These are phyloP conservation scores for Fusarium duplospermum DNA, from an alignment of 2,329 filamentous ascomycete species.

Conservation along the genomic window DNA sequence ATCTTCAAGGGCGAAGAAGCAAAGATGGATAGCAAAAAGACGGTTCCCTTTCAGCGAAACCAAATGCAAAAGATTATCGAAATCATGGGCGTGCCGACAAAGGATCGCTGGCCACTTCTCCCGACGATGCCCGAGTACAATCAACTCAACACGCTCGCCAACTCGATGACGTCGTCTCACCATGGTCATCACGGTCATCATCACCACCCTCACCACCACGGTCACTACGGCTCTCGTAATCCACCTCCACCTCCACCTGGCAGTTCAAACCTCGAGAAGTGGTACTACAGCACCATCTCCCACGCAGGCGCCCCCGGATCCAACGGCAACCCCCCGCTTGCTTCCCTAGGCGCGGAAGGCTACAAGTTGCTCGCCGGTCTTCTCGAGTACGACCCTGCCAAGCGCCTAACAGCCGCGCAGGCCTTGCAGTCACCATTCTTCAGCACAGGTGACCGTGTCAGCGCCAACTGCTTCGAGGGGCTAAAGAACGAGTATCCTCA, in stretches of 20 bases:
- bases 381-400: slow-evolving; percentile 92
- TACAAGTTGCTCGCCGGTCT: slow-evolving; percentile 84
- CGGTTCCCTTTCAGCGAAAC: slow-evolving; percentile 95
- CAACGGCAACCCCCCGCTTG: slow-evolving; percentile 53
- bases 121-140: slow-evolving; percentile 87
- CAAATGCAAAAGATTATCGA: slow-evolving; percentile 99
- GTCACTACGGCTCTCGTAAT: slow-evolving; percentile 53
- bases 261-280: slow-evolving; percentile 75
- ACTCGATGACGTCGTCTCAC: slow-evolving; percentile 58
- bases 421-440: slow-evolving; percentile 96
- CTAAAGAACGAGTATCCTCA: slow-evolving; percentile 90
- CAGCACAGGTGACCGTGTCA: slow-evolving; percentile 76
- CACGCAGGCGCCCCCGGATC: slow-evolving; percentile 57
- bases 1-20: slow-evolving; percentile 99
- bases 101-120: slow-evolving; percentile 89
- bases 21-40: slow-evolving; percentile 99
- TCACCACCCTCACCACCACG: slow-evolving; percentile 61
- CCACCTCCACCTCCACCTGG: slow-evolving; percentile 45
- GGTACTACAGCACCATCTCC: slow-evolving; percentile 80
- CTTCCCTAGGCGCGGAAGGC: slow-evolving; percentile 78
- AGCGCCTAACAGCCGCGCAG: slow-evolving; percentile 86
- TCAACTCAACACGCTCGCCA: slow-evolving; percentile 71
- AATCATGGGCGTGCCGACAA: slow-evolving; percentile 90
- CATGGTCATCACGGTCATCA: slow-evolving; percentile 54
- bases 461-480: slow-evolving; percentile 90